phyloP scores from a whole-genome alignment of 257 asterid genomes.

The Plantago major region DNA sequence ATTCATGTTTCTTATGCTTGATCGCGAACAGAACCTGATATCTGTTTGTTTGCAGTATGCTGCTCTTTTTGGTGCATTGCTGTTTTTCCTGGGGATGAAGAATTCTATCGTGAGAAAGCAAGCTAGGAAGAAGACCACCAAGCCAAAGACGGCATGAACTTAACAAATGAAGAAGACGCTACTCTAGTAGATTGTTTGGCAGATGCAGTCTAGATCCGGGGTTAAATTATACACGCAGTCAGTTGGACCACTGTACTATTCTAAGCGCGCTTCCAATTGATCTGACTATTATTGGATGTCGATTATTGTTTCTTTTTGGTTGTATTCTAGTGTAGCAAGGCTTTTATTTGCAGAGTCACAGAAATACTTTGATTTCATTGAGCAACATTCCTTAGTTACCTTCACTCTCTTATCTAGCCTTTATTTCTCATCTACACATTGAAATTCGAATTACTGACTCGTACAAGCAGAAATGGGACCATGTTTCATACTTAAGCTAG shows the following conservation, averaged over 20 bases:
- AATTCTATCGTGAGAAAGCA: slow-evolving; percentile 54
- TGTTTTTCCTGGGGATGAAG: slow-evolving; percentile 81
- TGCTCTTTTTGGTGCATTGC: slow-evolving; percentile 66
- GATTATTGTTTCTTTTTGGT: slow-evolving; percentile 11
- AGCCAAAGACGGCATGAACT: slow-evolving; percentile 58
- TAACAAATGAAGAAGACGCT: slow-evolving; percentile 1
- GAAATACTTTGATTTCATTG: too few species aligned
- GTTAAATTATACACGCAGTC: slow-evolving; percentile 19
- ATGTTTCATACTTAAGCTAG: too few species aligned
- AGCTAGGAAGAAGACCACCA: slow-evolving; percentile 52
- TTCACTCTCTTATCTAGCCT: too few species aligned
- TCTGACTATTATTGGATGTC: slow-evolving; percentile 17
- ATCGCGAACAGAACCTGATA: slow-evolving; percentile 10
- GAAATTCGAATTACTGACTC: too few species aligned
- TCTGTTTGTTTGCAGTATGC: slow-evolving; percentile 41
- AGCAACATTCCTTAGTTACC: too few species aligned
- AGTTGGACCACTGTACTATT: slow-evolving; percentile 15
- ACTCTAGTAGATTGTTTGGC: slow-evolving; percentile 17
- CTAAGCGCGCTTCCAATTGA: slow-evolving; percentile 17
- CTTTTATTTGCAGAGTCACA: neutral
- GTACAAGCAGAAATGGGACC: too few species aligned
- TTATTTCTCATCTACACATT: too few species aligned
- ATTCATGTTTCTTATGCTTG: neutral
- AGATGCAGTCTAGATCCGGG: slow-evolving; percentile 13
- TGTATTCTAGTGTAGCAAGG: slow-evolving; percentile 1